phyloP scores from a whole-genome alignment of 2,329 filamentous ascomycete genomes.

The Cladosporium sp. region DNA sequence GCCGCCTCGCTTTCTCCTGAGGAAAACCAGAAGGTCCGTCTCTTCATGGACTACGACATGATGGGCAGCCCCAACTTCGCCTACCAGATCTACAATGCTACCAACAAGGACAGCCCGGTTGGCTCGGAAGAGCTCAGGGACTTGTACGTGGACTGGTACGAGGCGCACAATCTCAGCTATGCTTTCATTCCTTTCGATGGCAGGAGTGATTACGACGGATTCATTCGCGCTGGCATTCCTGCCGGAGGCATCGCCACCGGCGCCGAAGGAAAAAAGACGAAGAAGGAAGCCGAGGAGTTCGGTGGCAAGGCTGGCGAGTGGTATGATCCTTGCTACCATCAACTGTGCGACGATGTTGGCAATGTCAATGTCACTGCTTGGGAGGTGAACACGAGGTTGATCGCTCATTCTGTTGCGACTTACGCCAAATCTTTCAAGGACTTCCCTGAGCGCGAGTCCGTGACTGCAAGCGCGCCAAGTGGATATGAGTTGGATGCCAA shows the following conservation, averaged over 20 bases:
- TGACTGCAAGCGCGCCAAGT: background rate
- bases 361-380: constrained; percentile 34
- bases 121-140: constrained; percentile 56
- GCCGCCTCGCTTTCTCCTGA: constrained; percentile 32
- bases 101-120: constrained; percentile 47
- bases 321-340: constrained; percentile 36
- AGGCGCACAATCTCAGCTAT: constrained; percentile 24
- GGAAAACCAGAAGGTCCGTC: constrained; percentile 32
- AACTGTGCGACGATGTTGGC: constrained; percentile 30
- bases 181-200: constrained; percentile 33
- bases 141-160: constrained; percentile 31
- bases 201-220: constrained; percentile 35
- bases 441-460: constrained; percentile 25
- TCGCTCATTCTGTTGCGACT: constrained; percentile 32
- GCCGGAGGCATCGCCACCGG: constrained; percentile 35
- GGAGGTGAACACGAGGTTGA: constrained; percentile 35
- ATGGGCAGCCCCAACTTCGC: constrained; percentile 57
- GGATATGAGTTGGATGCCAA: constrained; percentile 16
- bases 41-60: constrained; percentile 41
- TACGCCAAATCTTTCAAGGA: constrained; percentile 32
- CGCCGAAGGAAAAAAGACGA: constrained; percentile 35
- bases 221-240: constrained; percentile 34
- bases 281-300: constrained; percentile 30
- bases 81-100: constrained; percentile 47
- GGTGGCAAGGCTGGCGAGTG: constrained; percentile 32